These are phyloP conservation scores for Sisymbrium altissimum DNA, from an alignment of 345 rosid species.

Conservation along the genomic window DNA sequence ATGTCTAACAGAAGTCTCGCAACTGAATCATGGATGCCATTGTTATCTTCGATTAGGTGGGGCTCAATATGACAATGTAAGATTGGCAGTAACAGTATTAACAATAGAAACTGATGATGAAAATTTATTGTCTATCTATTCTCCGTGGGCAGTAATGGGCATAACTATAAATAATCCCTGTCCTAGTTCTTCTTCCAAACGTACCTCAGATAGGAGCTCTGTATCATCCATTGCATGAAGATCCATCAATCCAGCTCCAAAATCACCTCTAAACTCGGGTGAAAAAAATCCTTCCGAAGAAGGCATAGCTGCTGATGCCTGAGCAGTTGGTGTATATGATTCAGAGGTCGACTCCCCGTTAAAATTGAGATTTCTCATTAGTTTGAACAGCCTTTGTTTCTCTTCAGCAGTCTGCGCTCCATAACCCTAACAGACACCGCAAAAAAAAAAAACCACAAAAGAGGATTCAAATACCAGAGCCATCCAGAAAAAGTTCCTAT, in stretches of 20 bases:
- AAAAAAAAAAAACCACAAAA: slow-evolving; percentile 20
- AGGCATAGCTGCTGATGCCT: slow-evolving; percentile 50
- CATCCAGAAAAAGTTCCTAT: too few relatives aligned
- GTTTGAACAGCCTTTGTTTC: slow-evolving; percentile 88
- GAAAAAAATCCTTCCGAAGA: slow-evolving; percentile 82
- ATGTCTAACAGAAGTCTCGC: neutral
- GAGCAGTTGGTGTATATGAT: slow-evolving; percentile 61
- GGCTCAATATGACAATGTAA: neutral
- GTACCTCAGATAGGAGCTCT: slow-evolving; percentile 92
- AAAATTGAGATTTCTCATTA: slow-evolving; percentile 93
- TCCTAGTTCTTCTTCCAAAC: neutral
- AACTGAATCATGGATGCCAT: too few relatives aligned
- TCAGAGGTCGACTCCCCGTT: slow-evolving; percentile 88
- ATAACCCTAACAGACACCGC: slow-evolving; percentile 54
- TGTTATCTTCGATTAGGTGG: too few relatives aligned
- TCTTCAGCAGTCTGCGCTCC: slow-evolving; percentile 97
- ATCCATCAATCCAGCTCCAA: slow-evolving; percentile 98
- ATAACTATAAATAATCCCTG: neutral
- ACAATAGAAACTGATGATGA: neutral
- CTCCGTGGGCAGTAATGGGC: neutral
- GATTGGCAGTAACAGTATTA: too few relatives aligned
- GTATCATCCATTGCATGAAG: slow-evolving; percentile 99
- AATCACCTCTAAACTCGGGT: slow-evolving; percentile 92
- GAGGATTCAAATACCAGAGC: neutral
- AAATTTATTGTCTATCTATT: neutral